Percentiles rank a stretch among this genome's conserved stretches.
These are phyloP conservation scores for Trichosporon coremiiforme DNA, from an alignment of 1,284 basidiomycete species.

Conservation along the genomic window DNA sequence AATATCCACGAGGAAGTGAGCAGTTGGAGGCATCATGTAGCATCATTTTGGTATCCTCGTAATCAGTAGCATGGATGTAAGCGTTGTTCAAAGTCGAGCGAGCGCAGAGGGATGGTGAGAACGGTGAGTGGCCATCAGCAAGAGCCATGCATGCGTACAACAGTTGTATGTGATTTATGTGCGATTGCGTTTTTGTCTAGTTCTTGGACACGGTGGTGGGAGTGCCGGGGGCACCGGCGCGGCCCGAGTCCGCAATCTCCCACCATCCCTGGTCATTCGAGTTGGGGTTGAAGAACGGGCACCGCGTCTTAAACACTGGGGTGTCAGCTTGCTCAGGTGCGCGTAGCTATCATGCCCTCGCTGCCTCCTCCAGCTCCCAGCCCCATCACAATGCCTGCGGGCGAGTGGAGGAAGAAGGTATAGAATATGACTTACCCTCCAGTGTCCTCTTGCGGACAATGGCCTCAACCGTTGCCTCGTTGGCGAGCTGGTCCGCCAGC, in stretches of 20 bases:
- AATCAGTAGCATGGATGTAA: conserved; percentile 11
- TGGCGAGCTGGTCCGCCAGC: conserved; percentile 74
- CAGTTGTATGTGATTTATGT: neutral
- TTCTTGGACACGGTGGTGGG: neutral
- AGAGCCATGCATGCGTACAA: conserved; percentile 52
- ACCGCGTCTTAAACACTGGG: conserved; percentile 76
- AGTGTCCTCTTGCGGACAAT: conserved; percentile 76
- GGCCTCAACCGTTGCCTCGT: conserved; percentile 74
- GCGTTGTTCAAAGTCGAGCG: neutral
- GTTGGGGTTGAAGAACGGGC: conserved; percentile 73
- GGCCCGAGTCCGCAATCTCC: conserved; percentile 59
- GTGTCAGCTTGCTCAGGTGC: neutral
- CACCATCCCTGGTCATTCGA: conserved; percentile 70
- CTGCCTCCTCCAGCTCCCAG: neutral
- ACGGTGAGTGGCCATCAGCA: neutral
- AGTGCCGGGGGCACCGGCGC: conserved; percentile 12
- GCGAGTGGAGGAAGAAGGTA: too few species aligned
- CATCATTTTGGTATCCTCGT: conserved; percentile 6
- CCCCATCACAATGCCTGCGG: too few species aligned
- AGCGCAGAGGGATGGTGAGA: neutral
- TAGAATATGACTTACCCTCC: conserved; percentile 64
- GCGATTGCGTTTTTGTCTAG: neutral
- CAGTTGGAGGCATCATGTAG: neutral
- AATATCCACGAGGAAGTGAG: too few species aligned
- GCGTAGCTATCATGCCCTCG: too few species aligned